Evolutionary conservation across 345 rosid genomes (phyloP).

Genomic region (Mallotus nudiflorus): DNA sequence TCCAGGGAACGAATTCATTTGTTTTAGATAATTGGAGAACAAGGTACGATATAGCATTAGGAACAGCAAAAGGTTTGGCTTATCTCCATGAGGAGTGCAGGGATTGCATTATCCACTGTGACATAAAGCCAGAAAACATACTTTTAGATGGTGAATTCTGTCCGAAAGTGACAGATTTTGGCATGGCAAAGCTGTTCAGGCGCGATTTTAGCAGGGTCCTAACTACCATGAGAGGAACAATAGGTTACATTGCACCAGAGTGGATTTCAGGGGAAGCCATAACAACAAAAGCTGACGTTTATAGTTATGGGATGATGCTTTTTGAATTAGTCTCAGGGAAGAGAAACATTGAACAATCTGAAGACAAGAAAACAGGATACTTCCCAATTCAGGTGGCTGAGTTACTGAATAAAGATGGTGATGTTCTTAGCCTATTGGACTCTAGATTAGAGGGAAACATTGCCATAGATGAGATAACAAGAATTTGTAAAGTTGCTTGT

Average conservation of each 20-base stretch:
- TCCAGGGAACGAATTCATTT: conserved; percentile 29
- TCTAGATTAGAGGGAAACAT: conserved; percentile 41
- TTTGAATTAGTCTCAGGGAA: conserved; percentile 76
- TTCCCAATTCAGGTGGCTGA: conserved; percentile 65
- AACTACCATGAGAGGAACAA: conserved; percentile 82
- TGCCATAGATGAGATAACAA: conserved; percentile 56
- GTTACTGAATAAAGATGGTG: conserved; percentile 43
- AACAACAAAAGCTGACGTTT: conserved; percentile 82
- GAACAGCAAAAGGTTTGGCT: conserved; percentile 74
- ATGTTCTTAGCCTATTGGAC: conserved; percentile 54
- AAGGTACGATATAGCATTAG: conserved; percentile 66
- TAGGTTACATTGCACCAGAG: conserved; percentile 89
- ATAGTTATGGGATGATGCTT: conserved; percentile 90
- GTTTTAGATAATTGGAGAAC: conserved; percentile 51
- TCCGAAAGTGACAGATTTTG: conserved; percentile 87
- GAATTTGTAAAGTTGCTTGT: conserved; percentile 65
- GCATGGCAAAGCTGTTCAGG: conserved; percentile 82
- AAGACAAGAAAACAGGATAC: conserved; percentile 45
- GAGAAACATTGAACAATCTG: conserved; percentile 60
- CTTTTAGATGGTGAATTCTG: conserved; percentile 59
- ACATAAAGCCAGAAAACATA: conserved; percentile 86
- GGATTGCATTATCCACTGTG: conserved; percentile 87
- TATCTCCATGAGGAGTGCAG: conserved; percentile 82
- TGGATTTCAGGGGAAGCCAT: conserved; percentile 87
- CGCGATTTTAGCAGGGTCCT: conserved; percentile 79